A percentile compares a stretch with the other conserved stretches of the same genome.
These are phyloP conservation scores for Camelina hispida DNA, from an alignment of 345 rosid genomes.

Conservation along the genomic window DNA sequence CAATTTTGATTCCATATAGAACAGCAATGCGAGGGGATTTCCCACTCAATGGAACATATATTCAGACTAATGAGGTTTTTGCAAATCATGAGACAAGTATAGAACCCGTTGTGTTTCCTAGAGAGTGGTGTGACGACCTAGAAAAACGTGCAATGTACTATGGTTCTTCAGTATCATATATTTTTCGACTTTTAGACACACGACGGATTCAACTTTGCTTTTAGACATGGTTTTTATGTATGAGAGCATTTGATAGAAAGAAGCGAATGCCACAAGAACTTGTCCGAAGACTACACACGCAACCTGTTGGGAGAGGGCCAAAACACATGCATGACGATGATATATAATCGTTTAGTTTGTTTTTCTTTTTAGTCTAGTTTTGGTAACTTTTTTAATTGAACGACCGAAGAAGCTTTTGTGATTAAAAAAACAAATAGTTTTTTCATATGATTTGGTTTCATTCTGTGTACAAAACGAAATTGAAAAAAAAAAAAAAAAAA, in stretches of 20 bases:
- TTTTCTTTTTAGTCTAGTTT: not conserved
- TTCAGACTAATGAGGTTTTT: constrained; percentile 83
- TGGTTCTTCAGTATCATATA: constrained; percentile 53
- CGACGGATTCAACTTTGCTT: constrained; percentile 42
- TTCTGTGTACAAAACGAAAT: constrained; percentile 62
- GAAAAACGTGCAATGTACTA: constrained; percentile 48
- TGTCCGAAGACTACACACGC: constrained; percentile 46
- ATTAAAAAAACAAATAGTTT: not conserved
- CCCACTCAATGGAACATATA: constrained; percentile 83
- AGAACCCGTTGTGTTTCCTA: constrained; percentile 47
- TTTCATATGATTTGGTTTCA: constrained; percentile 26
- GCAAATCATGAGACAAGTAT: constrained; percentile 66
- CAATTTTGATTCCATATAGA: constrained; percentile 75
- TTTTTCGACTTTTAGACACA: constrained; percentile 39
- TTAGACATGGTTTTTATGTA: constrained; percentile 59
- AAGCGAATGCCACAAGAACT: constrained; percentile 46
- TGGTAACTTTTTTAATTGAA: not conserved
- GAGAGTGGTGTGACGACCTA: constrained; percentile 46
- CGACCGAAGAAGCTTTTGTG: too few relatives aligned
- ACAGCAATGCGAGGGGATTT: constrained; percentile 60
- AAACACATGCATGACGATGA: not conserved
- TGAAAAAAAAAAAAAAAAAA: constrained; percentile 44
- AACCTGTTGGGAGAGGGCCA: constrained; percentile 39
- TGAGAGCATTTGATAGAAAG: constrained; percentile 56
- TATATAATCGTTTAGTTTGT: not conserved